Evolutionary conservation across 2,329 filamentous ascomycete genomes (phyloP), one percentile per base, ranked within the genome.

Genomic region (Exophiala spinifera): DNA sequence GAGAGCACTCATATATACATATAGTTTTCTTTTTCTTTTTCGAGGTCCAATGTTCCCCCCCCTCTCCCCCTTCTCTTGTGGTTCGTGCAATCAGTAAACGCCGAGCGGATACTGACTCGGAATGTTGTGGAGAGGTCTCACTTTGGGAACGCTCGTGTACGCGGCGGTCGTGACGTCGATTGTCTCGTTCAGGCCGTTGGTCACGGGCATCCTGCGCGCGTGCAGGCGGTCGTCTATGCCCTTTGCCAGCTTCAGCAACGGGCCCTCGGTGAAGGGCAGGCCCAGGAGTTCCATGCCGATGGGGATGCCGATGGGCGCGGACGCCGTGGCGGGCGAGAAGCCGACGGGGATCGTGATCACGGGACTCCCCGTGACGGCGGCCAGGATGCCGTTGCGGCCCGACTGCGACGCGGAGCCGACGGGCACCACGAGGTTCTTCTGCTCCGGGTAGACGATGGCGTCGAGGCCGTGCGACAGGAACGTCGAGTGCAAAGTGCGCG

Each of bases 261-360:
- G 75, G 36, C 70, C 71, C 61, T 87, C 84, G 2, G 67, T 74
- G 74, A 79, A 85, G 3, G 76, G 76, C 55, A 72, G 62, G 0
- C 84, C 82, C 53, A 87, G 64, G 19, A 87, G 78, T 69, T 87
- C 84, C 75, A 86, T 79, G 0, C 84, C 84, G 36, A 87, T 76
- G 0, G 84, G 84, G 4, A 87, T 75, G 1, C 83, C 83, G 28
- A 76, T 63, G 0, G 77, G 77, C 14, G 83, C 82, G 8, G 78
- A 74, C 0, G 67, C 63, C 1, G 69, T 78, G 1, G 72, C 61
- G 1, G 72, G 63, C 19, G 79, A 81, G 60, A 83, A 84, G 64
- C 77, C 56, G 72, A 65, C 63, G 0, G 72, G 72, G 23, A 74
- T 57, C 53, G 71, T 71, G 53, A 82, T 72, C 3, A 81, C 79